A percentile compares a stretch with the other conserved stretches of the same genome.
phyloP scores from a whole-genome alignment of 1,284 basidiomycete genomes.

The Garcileccinum viscosum region DNA sequence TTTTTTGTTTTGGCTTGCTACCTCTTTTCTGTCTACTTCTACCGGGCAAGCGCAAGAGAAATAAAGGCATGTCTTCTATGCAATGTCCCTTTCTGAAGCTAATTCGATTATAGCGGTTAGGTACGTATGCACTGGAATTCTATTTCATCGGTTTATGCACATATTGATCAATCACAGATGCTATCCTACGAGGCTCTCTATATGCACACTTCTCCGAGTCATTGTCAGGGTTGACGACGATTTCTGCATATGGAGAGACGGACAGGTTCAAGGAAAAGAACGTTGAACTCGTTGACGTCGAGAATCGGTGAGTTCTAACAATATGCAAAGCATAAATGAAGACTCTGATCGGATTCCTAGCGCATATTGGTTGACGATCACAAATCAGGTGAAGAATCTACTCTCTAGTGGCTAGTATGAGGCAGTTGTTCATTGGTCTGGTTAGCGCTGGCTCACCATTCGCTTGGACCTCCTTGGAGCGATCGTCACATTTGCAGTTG shows the following conservation, averaged over 20 bases:
- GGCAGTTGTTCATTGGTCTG: constrained; percentile 11
- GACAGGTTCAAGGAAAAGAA: constrained; percentile 80
- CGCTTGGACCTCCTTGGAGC: constrained; percentile 87
- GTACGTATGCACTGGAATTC: constrained; percentile 37
- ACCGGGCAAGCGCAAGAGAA: constrained; percentile 88
- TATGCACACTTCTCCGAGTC: constrained; percentile 91
- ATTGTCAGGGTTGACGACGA: constrained; percentile 84
- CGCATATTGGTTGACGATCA: constrained; percentile 86
- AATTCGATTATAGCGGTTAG: constrained; percentile 49
- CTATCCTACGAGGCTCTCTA: constrained; percentile 66
- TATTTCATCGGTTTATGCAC: neutral
- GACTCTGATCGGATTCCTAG: constrained; percentile 40
- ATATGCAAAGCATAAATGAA: neutral
- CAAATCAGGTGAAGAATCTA: constrained; percentile 64
- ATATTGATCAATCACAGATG: constrained; percentile 46
- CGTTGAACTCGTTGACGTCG: constrained; percentile 77
- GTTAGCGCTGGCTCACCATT: constrained; percentile 86
- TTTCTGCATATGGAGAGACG: constrained; percentile 82
- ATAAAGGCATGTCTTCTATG: constrained; percentile 63
- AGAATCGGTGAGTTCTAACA: constrained; percentile 66
- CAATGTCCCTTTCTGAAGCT: neutral
- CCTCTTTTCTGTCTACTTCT: constrained; percentile 77
- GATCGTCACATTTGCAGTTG: constrained; percentile 78
- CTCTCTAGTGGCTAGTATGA: neutral
- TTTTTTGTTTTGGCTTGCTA: constrained; percentile 64